Conservation (phyloP, 192 early-diverging fungal species). For the Backusella macrospora region DNA sequence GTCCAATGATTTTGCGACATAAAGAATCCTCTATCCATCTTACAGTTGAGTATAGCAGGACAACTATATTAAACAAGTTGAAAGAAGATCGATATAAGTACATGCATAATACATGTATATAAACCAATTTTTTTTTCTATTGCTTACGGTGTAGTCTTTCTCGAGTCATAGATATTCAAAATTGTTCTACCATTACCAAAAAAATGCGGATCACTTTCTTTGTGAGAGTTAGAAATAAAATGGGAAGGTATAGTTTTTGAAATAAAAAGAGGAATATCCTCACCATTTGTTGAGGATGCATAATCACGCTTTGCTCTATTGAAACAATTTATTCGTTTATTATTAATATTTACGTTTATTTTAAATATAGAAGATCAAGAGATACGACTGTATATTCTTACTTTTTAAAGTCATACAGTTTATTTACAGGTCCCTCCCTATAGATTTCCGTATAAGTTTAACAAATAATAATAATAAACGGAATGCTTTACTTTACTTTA, state of each 20-base stretch:
- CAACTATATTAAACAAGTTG: background rate
- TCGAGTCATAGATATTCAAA: background rate
- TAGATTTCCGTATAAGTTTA: background rate
- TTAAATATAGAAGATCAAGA: background rate
- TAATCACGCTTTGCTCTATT: slow-evolving; percentile 1
- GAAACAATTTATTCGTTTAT: slow-evolving; percentile 1
- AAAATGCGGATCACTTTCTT: slow-evolving; percentile 13
- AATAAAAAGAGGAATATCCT: slow-evolving; percentile 3
- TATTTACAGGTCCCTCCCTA: slow-evolving; percentile 12
- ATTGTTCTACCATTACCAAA: slow-evolving; percentile 6
- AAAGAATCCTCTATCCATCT: slow-evolving; percentile 22
- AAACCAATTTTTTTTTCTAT: background rate
- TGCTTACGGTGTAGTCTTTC: slow-evolving; percentile 8
- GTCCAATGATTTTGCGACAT: slow-evolving; percentile 59
- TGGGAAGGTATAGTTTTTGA: slow-evolving; percentile 13
- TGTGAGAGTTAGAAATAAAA: slow-evolving; percentile 13
- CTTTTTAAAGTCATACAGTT: slow-evolving; percentile 10
- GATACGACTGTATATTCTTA: background rate
- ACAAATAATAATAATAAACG: background rate
- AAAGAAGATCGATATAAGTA: background rate
- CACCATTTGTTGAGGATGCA: slow-evolving; percentile 2
- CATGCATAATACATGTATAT: background rate
- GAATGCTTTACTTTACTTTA: slow-evolving; percentile 16
- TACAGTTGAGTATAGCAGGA: slow-evolving; percentile 14
- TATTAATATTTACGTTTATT: background rate